Percentiles rank a stretch among this genome's conserved stretches.
Evolutionary conservation across 2,329 filamentous ascomycete genomes (phyloP).

Genomic region (Aspergillus puulaauensis): DNA sequence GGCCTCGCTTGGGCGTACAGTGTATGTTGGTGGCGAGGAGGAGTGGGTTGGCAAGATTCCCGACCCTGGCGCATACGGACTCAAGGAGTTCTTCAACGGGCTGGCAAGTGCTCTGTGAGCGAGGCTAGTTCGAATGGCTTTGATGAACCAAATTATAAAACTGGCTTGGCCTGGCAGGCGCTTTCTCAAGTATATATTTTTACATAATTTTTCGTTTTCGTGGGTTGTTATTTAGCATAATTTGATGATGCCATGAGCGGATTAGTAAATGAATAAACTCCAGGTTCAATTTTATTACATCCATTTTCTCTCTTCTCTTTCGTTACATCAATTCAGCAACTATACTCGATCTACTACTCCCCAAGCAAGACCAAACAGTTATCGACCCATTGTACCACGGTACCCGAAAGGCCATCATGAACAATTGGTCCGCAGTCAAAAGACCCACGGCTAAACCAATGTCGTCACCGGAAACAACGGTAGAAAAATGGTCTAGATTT

Average conservation of each 20-base stretch:
- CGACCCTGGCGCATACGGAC: conserved; percentile 74
- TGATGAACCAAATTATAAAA: neutral
- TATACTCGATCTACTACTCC: too few species aligned
- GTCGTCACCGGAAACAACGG: too few species aligned
- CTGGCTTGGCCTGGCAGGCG: conserved; percentile 11
- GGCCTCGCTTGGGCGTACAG: conserved; percentile 78
- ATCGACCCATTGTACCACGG: too few species aligned
- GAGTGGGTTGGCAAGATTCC: conserved; percentile 70
- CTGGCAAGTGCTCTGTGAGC: conserved; percentile 57
- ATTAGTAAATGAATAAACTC: neutral
- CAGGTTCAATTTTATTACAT: too few species aligned
- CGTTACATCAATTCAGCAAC: too few species aligned
- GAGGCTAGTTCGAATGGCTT: neutral
- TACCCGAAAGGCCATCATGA: too few species aligned
- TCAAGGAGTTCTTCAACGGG: conserved; percentile 80
- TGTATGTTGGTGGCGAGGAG: conserved; percentile 71
- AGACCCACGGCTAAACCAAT: too few species aligned
- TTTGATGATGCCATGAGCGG: neutral
- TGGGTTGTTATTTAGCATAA: neutral
- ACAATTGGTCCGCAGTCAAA: too few species aligned
- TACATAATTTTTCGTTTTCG: neutral
- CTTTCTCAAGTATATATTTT: too few species aligned
- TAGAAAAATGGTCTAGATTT: too few species aligned
- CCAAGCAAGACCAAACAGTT: too few species aligned
- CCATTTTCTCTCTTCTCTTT: too few species aligned